Evolutionary conservation across 257 asterid species (phyloP), one percentile per base, ranked within the genome.

Genomic region (Salvia splendens): DNA sequence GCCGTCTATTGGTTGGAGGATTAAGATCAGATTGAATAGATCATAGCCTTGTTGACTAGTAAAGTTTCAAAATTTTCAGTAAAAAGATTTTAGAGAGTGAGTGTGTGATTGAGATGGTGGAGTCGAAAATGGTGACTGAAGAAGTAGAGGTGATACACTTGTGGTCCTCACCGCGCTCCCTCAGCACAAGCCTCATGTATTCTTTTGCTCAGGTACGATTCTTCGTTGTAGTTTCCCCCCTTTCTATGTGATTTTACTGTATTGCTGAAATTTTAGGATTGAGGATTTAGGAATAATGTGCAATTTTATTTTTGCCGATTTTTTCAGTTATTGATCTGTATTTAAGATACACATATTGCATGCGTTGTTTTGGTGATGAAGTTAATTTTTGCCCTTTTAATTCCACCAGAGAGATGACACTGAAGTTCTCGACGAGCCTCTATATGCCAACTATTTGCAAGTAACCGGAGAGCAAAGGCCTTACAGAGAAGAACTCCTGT

Each of bases 361-460:
- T 10, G 38, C 58, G n/a, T 46, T 10, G 4, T 20, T 67, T 11
- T 52, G 32, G 48, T 66, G 63, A 63, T 59, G 53, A 41, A 20
- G 11, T 3, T 30, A 16, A 58, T 47, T 12, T 43, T 38, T 38
- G 16, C 35, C 11, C 12, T 14, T 61, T 56, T 63, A 45, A 40
- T 77, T 70, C 82, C 41, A 15, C 24, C 85, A 90, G 96, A 86
- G 96, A 72, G 86, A 90, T 80, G 97, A 90, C 59, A 79, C 64
- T 8, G 95, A 90, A 74, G 95, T 90, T 52, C 89, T 88, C 24
- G 97, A 90, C 72, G 97, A 90, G 72, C 97, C 97, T 30, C 83
- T 90, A 6, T 90, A 90, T 80, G 78, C 92, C 12, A 69, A 84
- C 74, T 88, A 58, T 71, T 67, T 90, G 74, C 86, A 70, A 5